Evolutionary conservation across 192 early-diverging fungal species (phyloP).

Genomic region (Thamnidium elegans): DNA sequence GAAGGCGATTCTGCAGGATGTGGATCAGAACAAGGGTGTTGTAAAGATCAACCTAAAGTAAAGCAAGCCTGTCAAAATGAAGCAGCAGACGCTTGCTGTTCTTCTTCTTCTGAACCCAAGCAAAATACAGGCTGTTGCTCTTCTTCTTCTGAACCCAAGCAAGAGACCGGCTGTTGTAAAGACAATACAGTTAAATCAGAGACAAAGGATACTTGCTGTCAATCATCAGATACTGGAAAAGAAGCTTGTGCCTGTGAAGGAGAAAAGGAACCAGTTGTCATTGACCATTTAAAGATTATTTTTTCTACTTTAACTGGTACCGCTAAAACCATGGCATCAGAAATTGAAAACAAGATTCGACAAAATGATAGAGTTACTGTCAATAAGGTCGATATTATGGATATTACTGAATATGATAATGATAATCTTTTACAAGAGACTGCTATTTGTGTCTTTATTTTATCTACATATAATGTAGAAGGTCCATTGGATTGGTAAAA

Average conservation of each 20-base stretch:
- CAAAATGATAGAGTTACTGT: constrained; percentile 25
- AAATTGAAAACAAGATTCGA: constrained; percentile 35
- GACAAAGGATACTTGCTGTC: neutral
- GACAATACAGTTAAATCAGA: too few relatives aligned
- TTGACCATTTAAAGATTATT: constrained; percentile 54
- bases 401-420: constrained; percentile 64
- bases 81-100: neutral
- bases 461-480: constrained; percentile 67
- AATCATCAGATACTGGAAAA: neutral
- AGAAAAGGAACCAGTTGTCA: constrained; percentile 7
- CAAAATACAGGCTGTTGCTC: neutral
- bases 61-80: neutral
- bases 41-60: neutral
- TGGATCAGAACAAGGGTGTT: constrained; percentile 10
- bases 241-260: neutral
- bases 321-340: constrained; percentile 45
- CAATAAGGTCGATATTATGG: constrained; percentile 40
- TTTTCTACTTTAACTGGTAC: constrained; percentile 57
- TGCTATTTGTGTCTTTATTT: constrained; percentile 55
- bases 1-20: constrained; percentile 2
- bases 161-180: neutral
- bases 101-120: neutral
- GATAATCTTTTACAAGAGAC: constrained; percentile 58
- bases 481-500: constrained; percentile 61
- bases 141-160: neutral